Percentiles rank a stretch among this genome's conserved stretches.
Evolutionary conservation across 768 basidiomycete genomes (phyloP).

Genomic region (Rhizopogon vesiculosus): DNA sequence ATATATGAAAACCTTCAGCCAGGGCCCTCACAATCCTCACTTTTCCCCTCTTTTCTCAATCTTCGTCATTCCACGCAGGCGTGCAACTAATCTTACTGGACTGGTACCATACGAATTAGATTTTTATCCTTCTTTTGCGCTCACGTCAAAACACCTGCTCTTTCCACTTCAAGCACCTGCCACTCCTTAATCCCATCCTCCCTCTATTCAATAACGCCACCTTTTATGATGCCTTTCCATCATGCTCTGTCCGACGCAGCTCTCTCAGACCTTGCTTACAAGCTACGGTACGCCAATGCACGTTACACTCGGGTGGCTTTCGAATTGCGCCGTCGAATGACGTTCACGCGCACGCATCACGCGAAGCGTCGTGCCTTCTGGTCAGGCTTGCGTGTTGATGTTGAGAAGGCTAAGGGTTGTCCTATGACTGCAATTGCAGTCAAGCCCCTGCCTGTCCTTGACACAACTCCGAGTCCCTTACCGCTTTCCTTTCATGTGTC

Average conservation of each 20-base stretch:
- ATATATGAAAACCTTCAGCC: conserved; percentile 16
- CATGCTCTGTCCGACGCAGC: conserved; percentile 16
- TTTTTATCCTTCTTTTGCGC: not conserved
- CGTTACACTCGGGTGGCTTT: conserved; percentile 36
- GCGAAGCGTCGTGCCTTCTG: conserved; percentile 43
- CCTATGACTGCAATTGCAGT: conserved; percentile 35
- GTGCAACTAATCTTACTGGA: conserved; percentile 5
- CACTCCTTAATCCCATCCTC: not conserved
- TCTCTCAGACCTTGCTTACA: conserved; percentile 33
- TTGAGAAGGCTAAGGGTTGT: conserved; percentile 35
- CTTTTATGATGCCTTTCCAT: not conserved
- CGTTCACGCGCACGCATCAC: conserved; percentile 32
- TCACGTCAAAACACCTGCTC: not conserved
- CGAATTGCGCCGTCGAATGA: conserved; percentile 28
- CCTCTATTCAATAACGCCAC: conserved; percentile 3
- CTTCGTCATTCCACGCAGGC: conserved; percentile 8
- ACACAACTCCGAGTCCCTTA: conserved; percentile 12
- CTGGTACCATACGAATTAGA: not conserved
- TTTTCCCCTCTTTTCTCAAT: conserved; percentile 1
- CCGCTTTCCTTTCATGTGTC: not conserved
- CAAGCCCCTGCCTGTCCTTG: conserved; percentile 34
- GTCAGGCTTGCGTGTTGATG: conserved; percentile 43
- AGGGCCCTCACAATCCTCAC: conserved; percentile 2
- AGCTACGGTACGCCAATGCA: conserved; percentile 39
- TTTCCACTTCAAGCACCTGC: not conserved